phyloP scores from a whole-genome alignment of 2,329 filamentous ascomycete genomes.

The Fusarium coffeatum region DNA sequence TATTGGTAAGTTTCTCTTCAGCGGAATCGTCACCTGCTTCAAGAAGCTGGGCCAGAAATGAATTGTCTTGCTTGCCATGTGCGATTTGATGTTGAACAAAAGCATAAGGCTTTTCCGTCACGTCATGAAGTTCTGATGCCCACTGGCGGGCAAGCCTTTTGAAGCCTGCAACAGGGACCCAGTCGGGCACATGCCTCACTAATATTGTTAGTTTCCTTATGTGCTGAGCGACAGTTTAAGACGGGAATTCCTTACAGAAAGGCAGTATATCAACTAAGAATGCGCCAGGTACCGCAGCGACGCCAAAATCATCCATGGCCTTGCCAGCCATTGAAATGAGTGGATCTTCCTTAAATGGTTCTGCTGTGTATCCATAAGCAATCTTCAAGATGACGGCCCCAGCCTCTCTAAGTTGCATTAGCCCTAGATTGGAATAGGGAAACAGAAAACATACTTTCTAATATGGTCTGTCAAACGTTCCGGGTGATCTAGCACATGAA shows the following conservation, averaged over 20 bases:
- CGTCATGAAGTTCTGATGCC: slow-evolving; percentile 5
- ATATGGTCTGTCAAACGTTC: slow-evolving; percentile 55
- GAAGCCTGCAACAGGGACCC: slow-evolving; percentile 29
- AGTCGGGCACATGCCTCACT: slow-evolving; percentile 35
- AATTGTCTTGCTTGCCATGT: slow-evolving; percentile 10
- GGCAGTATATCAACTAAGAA: slow-evolving; percentile 38
- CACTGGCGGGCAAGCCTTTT: slow-evolving; percentile 26
- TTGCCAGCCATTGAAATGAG: slow-evolving; percentile 33
- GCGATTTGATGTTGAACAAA: slow-evolving; percentile 35
- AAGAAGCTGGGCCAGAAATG: slow-evolving; percentile 22
- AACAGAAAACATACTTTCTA: slow-evolving; percentile 49
- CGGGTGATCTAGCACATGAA: slow-evolving; percentile 53
- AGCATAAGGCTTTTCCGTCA: slow-evolving; percentile 25
- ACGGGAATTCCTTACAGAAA: slow-evolving; percentile 7
- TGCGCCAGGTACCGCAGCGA: slow-evolving; percentile 24
- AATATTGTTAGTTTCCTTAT: not conserved
- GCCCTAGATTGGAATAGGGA: not conserved
- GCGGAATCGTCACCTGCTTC: slow-evolving; percentile 12
- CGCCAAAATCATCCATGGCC: slow-evolving; percentile 30
- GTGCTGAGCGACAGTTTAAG: not conserved
- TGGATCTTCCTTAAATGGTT: slow-evolving; percentile 28
- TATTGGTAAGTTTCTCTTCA: slow-evolving; percentile 30
- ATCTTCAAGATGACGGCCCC: slow-evolving; percentile 37
- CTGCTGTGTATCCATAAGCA: slow-evolving; percentile 35
- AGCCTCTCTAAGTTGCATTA: slow-evolving; percentile 20